Evolutionary conservation across 345 rosid genomes (phyloP).

Genomic region (Kandelia obovata): DNA sequence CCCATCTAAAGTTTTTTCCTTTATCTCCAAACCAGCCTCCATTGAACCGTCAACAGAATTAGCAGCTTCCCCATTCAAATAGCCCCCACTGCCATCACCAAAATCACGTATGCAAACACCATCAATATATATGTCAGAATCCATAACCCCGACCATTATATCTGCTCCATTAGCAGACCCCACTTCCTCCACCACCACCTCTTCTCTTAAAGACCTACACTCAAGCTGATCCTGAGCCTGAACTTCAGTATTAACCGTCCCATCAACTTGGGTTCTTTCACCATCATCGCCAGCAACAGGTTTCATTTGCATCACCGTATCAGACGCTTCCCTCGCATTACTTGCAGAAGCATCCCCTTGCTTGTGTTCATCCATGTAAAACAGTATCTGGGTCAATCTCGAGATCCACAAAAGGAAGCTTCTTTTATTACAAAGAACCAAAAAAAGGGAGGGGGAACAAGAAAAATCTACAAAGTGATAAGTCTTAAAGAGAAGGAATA

Average conservation of each 20-base stretch:
- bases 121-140: constrained; percentile 40
- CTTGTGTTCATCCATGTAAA: constrained; percentile 29
- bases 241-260: constrained; percentile 15
- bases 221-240: constrained; percentile 13
- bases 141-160: constrained; percentile 40
- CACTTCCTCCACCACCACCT: constrained; percentile 18
- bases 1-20: constrained; percentile 11
- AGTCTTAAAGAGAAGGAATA: constrained; percentile 21
- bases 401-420: constrained; percentile 9
- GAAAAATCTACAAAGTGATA: neutral
- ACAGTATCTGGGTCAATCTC: constrained; percentile 21
- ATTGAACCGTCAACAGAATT: neutral
- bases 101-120: constrained; percentile 35
- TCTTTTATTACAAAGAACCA: neutral
- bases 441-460: neutral
- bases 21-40: constrained; percentile 14
- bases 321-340: constrained; percentile 14
- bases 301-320: constrained; percentile 18
- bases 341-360: constrained; percentile 14
- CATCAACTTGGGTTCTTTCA: constrained; percentile 20
- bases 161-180: constrained; percentile 38
- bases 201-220: constrained; percentile 17
- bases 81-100: constrained; percentile 21
- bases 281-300: constrained; percentile 15
- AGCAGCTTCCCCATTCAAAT: constrained; percentile 21